These are phyloP conservation scores for Cyclostephanos invisitatus DNA, from an alignment of 108 stramenopile species.

Conservation along the genomic window DNA sequence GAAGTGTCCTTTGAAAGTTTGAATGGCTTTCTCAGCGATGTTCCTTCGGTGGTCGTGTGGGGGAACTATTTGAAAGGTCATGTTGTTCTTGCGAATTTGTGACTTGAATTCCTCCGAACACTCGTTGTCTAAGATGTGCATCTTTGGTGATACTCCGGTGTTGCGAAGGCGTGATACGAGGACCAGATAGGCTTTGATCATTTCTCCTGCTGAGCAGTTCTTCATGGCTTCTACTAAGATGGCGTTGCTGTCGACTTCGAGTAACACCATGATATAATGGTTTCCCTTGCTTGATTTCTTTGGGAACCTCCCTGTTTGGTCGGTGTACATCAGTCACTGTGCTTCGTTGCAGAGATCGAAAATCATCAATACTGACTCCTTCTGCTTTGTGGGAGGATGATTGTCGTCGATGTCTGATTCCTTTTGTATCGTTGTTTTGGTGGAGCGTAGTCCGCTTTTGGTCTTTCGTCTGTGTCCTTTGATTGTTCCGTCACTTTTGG, in stretches of 20 bases:
- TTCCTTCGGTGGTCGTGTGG: slow-evolving; percentile 5
- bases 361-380: background rate
- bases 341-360: background rate
- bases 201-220: background rate
- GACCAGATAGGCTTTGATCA: slow-evolving; percentile 4
- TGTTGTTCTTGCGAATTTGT: background rate
- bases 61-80: background rate
- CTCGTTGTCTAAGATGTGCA: background rate
- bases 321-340: slow-evolving; percentile 32
- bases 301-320: slow-evolving; percentile 50
- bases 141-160: background rate
- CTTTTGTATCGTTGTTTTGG: too few species aligned
- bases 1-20: slow-evolving; percentile 1
- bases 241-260: slow-evolving; percentile 47
- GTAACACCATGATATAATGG: slow-evolving; percentile 45
- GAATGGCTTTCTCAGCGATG: slow-evolving; percentile 2
- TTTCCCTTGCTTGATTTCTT: slow-evolving; percentile 35
- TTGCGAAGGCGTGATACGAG: background rate
- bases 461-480: too few species aligned
- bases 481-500: background rate
- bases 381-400: background rate
- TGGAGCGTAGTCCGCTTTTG: background rate
- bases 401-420: background rate
- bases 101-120: background rate
- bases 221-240: slow-evolving; percentile 43